Percentiles rank a stretch among this genome's conserved stretches.
phyloP scores from a whole-genome alignment of 768 basidiomycete genomes.

The Sporobolomyces pararoseus region DNA sequence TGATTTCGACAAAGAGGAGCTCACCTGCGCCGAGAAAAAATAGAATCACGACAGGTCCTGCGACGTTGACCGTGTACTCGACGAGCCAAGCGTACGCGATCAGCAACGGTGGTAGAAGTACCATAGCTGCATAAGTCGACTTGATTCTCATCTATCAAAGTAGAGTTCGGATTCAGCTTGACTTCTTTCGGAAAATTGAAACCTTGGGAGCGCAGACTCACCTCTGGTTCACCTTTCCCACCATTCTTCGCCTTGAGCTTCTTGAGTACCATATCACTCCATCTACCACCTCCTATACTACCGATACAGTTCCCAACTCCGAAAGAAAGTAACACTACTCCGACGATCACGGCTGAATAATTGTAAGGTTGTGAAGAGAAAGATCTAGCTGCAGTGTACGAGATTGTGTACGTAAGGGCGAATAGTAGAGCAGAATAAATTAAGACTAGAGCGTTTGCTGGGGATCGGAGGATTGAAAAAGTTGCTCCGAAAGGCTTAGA shows the following conservation, averaged over 20 bases:
- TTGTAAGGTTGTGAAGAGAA: conserved; percentile 60
- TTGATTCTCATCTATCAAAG: conserved; percentile 13
- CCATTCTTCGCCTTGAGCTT: conserved; percentile 54
- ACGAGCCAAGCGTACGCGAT: conserved; percentile 73
- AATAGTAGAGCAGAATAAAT: conserved; percentile 61
- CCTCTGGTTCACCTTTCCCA: conserved; percentile 63
- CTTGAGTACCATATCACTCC: conserved; percentile 57
- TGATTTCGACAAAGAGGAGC: conserved; percentile 48
- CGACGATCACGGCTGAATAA: conserved; percentile 67
- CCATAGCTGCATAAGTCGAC: conserved; percentile 52
- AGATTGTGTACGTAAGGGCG: conserved; percentile 65
- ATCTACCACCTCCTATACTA: conserved; percentile 60
- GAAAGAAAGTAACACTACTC: conserved; percentile 45
- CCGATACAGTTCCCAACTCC: conserved; percentile 50
- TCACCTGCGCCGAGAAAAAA: conserved; percentile 70
- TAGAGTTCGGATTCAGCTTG: too few relatives aligned
- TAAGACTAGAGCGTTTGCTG: conserved; percentile 29
- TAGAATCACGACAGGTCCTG: conserved; percentile 66
- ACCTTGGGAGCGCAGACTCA: too few relatives aligned
- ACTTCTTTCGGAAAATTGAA: too few relatives aligned
- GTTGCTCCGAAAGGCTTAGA: conserved; percentile 23
- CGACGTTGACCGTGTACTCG: conserved; percentile 61
- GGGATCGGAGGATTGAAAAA: conserved; percentile 20
- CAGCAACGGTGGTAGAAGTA: conserved; percentile 60
- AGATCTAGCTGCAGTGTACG: conserved; percentile 71